Conservation (phyloP, 169 alveolate species). For the Eimeria mitis region DNA sequence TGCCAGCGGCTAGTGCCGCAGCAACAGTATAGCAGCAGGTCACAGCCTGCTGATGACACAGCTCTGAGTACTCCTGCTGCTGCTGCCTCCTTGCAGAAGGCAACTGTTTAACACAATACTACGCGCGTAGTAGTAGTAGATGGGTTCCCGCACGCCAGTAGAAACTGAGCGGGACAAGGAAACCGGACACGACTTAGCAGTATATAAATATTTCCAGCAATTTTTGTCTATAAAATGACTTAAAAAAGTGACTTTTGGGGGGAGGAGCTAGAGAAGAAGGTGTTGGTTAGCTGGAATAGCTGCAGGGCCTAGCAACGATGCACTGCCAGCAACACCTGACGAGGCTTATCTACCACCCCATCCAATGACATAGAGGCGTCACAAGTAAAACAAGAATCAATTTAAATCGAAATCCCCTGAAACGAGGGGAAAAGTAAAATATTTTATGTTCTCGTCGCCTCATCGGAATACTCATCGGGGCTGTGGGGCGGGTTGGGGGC, state of each 20-base stretch:
- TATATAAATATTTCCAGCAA: no score
- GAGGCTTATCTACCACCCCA: neutral
- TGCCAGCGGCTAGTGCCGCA: neutral
- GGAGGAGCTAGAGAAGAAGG: neutral
- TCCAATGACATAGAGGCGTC: neutral
- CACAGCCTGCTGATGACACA: neutral
- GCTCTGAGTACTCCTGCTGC: neutral
- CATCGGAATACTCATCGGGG: neutral
- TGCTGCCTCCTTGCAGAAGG: neutral
- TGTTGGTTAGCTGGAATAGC: constrained; percentile 1
- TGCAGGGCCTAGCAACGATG: neutral
- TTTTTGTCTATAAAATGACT: neutral
- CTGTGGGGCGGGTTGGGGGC: constrained; percentile 24
- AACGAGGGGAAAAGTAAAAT: neutral
- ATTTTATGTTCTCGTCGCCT: neutral
- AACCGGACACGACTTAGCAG: neutral
- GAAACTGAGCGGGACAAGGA: neutral
- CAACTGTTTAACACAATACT: neutral
- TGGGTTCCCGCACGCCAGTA: neutral
- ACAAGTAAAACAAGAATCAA: neutral
- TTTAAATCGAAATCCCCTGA: neutral
- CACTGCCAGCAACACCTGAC: neutral
- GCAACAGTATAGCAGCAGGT: neutral
- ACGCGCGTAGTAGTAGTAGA: neutral
- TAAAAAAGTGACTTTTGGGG: neutral